Conservation (phyloP, 768 basidiomycete genomes). For the Mycena sanguinolenta region DNA sequence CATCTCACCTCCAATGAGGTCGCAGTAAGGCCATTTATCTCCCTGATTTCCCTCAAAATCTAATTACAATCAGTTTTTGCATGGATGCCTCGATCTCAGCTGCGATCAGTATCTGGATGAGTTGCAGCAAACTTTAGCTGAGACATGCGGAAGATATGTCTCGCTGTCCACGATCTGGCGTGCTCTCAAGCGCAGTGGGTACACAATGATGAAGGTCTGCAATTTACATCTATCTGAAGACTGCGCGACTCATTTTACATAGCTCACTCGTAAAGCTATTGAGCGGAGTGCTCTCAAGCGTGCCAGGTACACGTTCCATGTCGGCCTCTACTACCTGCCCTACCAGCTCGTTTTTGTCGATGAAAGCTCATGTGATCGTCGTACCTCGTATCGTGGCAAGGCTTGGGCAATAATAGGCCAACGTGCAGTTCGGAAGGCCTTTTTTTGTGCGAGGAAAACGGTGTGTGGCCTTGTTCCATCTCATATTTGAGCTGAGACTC, state of each 20-base stretch:
- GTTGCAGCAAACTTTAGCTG: constrained; percentile 40
- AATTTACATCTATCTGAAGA: no score
- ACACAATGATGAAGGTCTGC: no score
- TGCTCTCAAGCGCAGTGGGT: constrained; percentile 32
- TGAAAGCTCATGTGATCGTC: constrained; percentile 40
- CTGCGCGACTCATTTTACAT: no score
- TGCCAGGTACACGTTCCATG: constrained; percentile 5
- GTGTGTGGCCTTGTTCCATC: neutral
- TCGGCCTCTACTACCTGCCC: constrained; percentile 29
- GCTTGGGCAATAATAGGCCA: constrained; percentile 41
- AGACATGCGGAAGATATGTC: constrained; percentile 37
- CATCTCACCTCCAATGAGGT: neutral
- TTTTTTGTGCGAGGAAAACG: constrained; percentile 32
- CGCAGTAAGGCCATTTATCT: neutral
- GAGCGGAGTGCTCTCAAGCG: constrained; percentile 24
- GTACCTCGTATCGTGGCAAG: constrained; percentile 36
- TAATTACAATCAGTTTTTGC: constrained; percentile 11
- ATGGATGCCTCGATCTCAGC: constrained; percentile 20
- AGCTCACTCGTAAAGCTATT: constrained; percentile 35
- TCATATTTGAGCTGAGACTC: no score
- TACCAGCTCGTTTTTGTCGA: constrained; percentile 44
- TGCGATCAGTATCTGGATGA: constrained; percentile 48
- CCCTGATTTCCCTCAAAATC: no score
- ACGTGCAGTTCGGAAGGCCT: constrained; percentile 33
- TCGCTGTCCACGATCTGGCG: constrained; percentile 42